Evolutionary conservation across 257 asterid species (phyloP), one percentile per base, ranked within the genome.

Genomic region (Primulina tabacum): DNA sequence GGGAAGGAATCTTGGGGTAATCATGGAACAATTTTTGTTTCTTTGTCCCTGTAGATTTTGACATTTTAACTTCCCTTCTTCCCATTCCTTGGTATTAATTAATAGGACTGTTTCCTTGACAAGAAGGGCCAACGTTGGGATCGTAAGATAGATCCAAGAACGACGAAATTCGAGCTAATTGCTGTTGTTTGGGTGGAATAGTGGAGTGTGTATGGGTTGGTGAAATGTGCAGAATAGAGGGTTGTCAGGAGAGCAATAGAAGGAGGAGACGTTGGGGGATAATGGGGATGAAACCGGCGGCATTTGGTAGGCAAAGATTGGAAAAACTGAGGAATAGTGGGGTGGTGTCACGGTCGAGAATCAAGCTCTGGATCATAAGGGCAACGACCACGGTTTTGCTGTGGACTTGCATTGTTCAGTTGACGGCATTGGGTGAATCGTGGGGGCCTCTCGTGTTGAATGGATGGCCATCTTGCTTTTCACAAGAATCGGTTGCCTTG

Each of bases 351-450:
- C 75, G 92, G 77, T 84, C 97, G 8, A 81, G 94, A 69, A 87
- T 88, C 96, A 92, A 90, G 88, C 87, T 92, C 7, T 92, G 98
- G 98, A 88, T 87, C 74, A 85, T 92, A 40, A 83, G 98, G 74
- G 97, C 93, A 8, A 88, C 92, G 1, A 88, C 96, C 0, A 81
- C 96, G 30, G 62, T 92, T 73, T 70, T 92, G 82, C 78, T 92
- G 58, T 92, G 97, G 97, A 92, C 92, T 78, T 92, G 95, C 69
- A 80, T 92, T 71, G 95, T 92, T 83, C 98, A 90, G 80, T 81
- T 92, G 71, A 88, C 89, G 52, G 89, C 97, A 62, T 82, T 90
- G 81, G 90, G 97, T 40, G 96, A 92, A 68, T 86, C 88, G 62
- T 88, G 92, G 82, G 98, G 97, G 60, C 97, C 93, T 67, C 83